phyloP scores from a whole-genome alignment of 306 rosid genomes.

The Lagenaria siceraria region DNA sequence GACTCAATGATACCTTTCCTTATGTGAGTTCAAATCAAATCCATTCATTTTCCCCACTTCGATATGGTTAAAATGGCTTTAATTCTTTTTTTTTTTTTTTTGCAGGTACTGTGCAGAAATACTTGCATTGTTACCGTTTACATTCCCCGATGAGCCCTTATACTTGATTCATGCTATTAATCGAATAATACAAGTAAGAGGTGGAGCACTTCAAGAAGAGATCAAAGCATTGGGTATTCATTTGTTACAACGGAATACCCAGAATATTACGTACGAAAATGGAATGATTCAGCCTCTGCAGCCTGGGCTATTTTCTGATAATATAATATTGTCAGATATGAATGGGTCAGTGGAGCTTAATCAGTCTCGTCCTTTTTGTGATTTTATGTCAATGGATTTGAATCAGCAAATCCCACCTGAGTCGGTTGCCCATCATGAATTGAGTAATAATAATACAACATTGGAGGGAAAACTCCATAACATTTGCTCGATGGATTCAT shows the following conservation, averaged over 20 bases:
- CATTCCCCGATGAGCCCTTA: slow-evolving; percentile 78
- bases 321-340: slow-evolving; percentile 32
- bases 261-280: slow-evolving; percentile 36
- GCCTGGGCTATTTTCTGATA: slow-evolving; percentile 18
- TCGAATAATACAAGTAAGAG: slow-evolving; percentile 84
- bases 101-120: slow-evolving; percentile 90
- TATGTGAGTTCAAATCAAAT: slow-evolving; percentile 39
- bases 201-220: slow-evolving; percentile 77
- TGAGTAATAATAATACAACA: slow-evolving; percentile 18
- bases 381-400: slow-evolving; percentile 46
- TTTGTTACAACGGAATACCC: slow-evolving; percentile 35
- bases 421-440: slow-evolving; percentile 24
- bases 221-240: slow-evolving; percentile 67
- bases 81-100: background rate
- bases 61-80: background rate
- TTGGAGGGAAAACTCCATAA: slow-evolving; percentile 22
- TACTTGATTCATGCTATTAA: slow-evolving; percentile 80
- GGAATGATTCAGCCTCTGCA: slow-evolving; percentile 33
- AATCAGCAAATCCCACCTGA: slow-evolving; percentile 49
- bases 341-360: slow-evolving; percentile 37
- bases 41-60: background rate
- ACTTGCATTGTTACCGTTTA: slow-evolving; percentile 80
- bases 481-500: slow-evolving; percentile 21
- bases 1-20: slow-evolving; percentile 63
- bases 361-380: slow-evolving; percentile 12